phyloP scores from a whole-genome alignment of 2,329 filamentous ascomycete species.

The Beauveria pseudobassiana region DNA sequence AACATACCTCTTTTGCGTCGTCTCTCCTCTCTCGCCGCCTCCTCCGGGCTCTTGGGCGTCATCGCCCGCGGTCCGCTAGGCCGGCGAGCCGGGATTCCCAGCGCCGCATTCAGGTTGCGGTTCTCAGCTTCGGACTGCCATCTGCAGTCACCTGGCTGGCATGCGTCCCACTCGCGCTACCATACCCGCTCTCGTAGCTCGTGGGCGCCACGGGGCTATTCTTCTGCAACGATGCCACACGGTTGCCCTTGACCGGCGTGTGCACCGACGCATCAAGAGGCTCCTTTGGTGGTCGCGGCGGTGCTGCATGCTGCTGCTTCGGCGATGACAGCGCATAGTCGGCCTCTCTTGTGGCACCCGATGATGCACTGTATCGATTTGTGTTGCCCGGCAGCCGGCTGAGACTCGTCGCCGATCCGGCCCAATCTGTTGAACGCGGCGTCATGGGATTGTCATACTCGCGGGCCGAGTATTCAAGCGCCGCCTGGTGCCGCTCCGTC shows the following conservation, averaged over 20 bases:
- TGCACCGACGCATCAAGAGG: conserved; percentile 39
- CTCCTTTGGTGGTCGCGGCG: conserved; percentile 57
- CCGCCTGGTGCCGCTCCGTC: conserved; percentile 65
- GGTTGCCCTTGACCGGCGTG: conserved; percentile 39
- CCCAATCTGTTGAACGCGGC: conserved; percentile 55
- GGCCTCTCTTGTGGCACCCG: conserved; percentile 24
- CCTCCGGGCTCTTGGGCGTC: conserved; percentile 48
- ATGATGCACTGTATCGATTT: conserved; percentile 41
- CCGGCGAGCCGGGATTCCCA: conserved; percentile 43
- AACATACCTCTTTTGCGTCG: conserved; percentile 51
- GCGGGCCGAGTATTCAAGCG: conserved; percentile 65
- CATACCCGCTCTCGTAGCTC: conserved; percentile 47
- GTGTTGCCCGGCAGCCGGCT: conserved; percentile 41
- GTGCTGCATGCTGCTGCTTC: conserved; percentile 28
- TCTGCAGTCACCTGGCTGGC: conserved; percentile 41
- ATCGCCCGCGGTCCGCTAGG: conserved; percentile 54
- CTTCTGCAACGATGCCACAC: conserved; percentile 45
- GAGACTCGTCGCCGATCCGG: conserved; percentile 51
- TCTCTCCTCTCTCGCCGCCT: conserved; percentile 38
- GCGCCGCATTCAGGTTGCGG: conserved; percentile 46
- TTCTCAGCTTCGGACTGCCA: conserved; percentile 48
- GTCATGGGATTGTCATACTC: conserved; percentile 56
- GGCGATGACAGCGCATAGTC: conserved; percentile 42
- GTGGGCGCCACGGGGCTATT: conserved; percentile 50
- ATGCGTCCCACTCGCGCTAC: conserved; percentile 38